Conservation (phyloP, 352 stramenopile genomes). For the Phytophthora pini region DNA sequence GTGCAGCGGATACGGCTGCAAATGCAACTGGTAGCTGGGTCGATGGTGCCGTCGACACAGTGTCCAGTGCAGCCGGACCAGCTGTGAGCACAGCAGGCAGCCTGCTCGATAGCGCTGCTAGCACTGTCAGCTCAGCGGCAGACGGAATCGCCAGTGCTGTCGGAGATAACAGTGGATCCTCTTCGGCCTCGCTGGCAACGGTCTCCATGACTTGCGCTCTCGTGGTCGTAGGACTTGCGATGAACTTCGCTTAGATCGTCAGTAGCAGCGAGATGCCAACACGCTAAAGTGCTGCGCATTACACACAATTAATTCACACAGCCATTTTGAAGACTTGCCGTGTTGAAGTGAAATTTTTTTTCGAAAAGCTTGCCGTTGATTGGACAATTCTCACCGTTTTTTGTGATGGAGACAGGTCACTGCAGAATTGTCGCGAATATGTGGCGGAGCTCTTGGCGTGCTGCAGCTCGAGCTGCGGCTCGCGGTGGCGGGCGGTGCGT, state of each 20-base stretch:
- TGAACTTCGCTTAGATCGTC: constrained; percentile 31
- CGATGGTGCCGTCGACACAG: constrained; percentile 10
- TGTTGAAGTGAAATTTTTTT: constrained; percentile 8
- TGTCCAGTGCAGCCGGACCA: constrained; percentile 17
- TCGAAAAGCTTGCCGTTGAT: constrained; percentile 6
- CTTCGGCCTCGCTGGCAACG: constrained; percentile 13
- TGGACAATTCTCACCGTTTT: constrained; percentile 15
- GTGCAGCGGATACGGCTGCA: constrained; percentile 10
- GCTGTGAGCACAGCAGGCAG: constrained; percentile 15
- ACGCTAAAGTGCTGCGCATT: too few relatives aligned
- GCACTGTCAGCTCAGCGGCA: constrained; percentile 14
- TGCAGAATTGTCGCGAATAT: constrained; percentile 32
- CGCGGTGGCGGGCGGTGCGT: constrained; percentile 9
- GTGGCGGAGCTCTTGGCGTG: constrained; percentile 33
- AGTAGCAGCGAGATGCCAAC: too few relatives aligned
- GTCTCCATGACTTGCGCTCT: constrained; percentile 18
- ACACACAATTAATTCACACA: too few relatives aligned
- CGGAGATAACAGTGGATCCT: constrained; percentile 17
- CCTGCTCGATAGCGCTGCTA: constrained; percentile 15
- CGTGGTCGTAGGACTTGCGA: constrained; percentile 4
- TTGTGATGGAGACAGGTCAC: neutral
- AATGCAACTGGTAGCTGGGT: constrained; percentile 32
- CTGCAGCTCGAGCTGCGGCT: constrained; percentile 1
- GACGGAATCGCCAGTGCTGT: constrained; percentile 20
- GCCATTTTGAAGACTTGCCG: too few relatives aligned